Evolutionary conservation across 805 yeast genomes (phyloP).

Genomic region (Lachancea fermentati): DNA sequence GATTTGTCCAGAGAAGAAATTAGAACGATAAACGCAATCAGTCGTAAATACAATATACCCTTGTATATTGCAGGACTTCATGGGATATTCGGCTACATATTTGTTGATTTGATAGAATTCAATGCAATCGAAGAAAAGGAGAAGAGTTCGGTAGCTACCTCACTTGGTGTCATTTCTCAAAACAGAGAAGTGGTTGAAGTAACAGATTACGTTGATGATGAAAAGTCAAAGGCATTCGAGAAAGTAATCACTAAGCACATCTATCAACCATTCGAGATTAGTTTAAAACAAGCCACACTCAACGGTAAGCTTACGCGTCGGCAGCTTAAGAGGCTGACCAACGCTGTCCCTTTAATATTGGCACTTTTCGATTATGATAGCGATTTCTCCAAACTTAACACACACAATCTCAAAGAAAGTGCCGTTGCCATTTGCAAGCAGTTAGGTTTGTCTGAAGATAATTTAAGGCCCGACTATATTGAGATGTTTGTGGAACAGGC

Average conservation of each 20-base stretch:
- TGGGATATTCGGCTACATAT: constrained; percentile 80
- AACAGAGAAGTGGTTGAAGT: constrained; percentile 41
- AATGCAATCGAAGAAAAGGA: constrained; percentile 48
- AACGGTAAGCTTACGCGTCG: constrained; percentile 31
- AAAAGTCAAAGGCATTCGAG: constrained; percentile 35
- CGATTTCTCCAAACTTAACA: constrained; percentile 19
- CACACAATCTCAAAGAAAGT: constrained; percentile 26
- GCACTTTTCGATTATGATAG: constrained; percentile 48
- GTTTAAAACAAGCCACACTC: constrained; percentile 34
- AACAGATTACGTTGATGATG: constrained; percentile 27
- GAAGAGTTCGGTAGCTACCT: constrained; percentile 43
- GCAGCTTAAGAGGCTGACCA: constrained; percentile 27
- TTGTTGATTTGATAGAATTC: constrained; percentile 71
- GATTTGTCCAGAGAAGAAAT: constrained; percentile 46
- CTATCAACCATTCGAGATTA: constrained; percentile 35
- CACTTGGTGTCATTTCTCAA: constrained; percentile 43
- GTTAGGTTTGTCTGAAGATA: constrained; percentile 43
- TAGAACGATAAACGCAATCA: constrained; percentile 43
- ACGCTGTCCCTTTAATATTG: constrained; percentile 46
- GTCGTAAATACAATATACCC: constrained; percentile 56
- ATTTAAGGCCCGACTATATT: constrained; percentile 37
- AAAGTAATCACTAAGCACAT: constrained; percentile 34
- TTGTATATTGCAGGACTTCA: constrained; percentile 62
- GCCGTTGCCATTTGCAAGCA: constrained; percentile 32
- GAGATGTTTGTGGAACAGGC: constrained; percentile 42